phyloP scores from a whole-genome alignment of 345 rosid genomes.

The Linum tenue region DNA sequence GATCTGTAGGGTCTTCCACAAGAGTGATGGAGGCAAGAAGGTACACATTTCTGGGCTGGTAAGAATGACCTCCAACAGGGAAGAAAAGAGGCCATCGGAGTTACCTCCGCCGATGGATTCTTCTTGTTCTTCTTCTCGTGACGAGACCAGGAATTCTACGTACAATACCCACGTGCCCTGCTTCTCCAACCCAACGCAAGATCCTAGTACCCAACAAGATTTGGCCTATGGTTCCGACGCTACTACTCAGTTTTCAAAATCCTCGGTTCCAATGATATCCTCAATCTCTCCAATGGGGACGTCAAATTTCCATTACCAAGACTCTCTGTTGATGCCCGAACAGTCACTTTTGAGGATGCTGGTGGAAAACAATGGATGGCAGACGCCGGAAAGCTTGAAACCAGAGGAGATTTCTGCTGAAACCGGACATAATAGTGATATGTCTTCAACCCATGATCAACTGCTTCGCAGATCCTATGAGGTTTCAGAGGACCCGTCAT shows the following conservation, averaged over 20 bases:
- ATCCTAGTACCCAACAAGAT: slow-evolving; percentile 10
- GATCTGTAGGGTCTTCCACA: slow-evolving; percentile 26
- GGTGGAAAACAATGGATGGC: slow-evolving; percentile 22
- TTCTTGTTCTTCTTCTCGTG: slow-evolving; percentile 22
- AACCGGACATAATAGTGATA: slow-evolving; percentile 6
- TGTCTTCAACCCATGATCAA: slow-evolving; percentile 1
- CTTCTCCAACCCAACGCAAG: slow-evolving; percentile 22
- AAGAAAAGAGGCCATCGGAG: slow-evolving; percentile 18
- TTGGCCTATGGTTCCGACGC: slow-evolving; percentile 15
- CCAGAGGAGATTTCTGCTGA: slow-evolving; percentile 9
- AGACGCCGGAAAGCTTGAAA: background rate
- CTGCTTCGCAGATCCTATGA: too few relatives aligned
- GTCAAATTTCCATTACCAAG: slow-evolving; percentile 11
- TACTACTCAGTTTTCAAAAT: slow-evolving; percentile 13
- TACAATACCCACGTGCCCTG: slow-evolving; percentile 33
- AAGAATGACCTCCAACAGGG: slow-evolving; percentile 19
- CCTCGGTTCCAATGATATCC: slow-evolving; percentile 8
- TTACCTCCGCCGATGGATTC: slow-evolving; percentile 64
- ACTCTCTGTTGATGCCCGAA: slow-evolving; percentile 13
- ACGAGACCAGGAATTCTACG: background rate
- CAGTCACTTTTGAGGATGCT: slow-evolving; percentile 34
- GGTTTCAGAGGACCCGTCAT: background rate
- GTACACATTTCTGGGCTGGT: slow-evolving; percentile 17
- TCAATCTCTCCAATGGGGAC: slow-evolving; percentile 3
- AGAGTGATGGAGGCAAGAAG: slow-evolving; percentile 38